These are phyloP conservation scores for Mikania micrantha DNA, from an alignment of 129 eudicot genomes.

Conservation along the genomic window DNA sequence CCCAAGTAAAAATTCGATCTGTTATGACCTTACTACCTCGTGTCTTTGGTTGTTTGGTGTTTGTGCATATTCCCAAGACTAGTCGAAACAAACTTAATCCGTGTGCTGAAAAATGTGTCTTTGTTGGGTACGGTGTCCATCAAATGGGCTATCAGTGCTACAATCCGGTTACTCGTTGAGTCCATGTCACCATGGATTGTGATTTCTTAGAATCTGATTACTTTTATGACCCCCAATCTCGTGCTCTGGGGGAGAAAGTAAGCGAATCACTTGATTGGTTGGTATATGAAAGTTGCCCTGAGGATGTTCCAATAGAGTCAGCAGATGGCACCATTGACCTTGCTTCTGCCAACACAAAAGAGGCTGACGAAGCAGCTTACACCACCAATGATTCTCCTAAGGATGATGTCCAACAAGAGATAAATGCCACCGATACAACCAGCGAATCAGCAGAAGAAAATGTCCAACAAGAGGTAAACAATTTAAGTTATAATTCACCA, in stretches of 20 bases:
- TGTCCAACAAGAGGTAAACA: not conserved
- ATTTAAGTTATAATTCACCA: no score
- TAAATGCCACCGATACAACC: not conserved
- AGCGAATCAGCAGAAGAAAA: not conserved
- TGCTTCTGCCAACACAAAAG: not conserved
- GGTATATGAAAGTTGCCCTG: not conserved
- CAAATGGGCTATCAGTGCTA: no score
- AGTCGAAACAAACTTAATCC: no score
- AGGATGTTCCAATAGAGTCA: not conserved
- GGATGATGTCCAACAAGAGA: not conserved
- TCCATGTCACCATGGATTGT: no score
- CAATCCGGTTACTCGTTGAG: no score
- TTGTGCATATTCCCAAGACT: no score
- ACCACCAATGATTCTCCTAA: not conserved
- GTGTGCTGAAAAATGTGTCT: no score
- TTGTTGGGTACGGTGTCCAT: no score
- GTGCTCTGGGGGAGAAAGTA: conserved; percentile 14
- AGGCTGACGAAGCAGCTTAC: not conserved
- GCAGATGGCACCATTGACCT: not conserved
- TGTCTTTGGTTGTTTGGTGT: not conserved
- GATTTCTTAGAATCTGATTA: no score
- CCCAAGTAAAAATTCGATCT: not conserved
- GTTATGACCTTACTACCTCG: not conserved
- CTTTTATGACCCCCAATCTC: conserved; percentile 3
- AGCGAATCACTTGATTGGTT: conserved; percentile 10